Percentiles rank a stretch among this genome's conserved stretches.
These are phyloP conservation scores for Fragilaria radians DNA, from an alignment of 108 stramenopile genomes.

Conservation along the genomic window DNA sequence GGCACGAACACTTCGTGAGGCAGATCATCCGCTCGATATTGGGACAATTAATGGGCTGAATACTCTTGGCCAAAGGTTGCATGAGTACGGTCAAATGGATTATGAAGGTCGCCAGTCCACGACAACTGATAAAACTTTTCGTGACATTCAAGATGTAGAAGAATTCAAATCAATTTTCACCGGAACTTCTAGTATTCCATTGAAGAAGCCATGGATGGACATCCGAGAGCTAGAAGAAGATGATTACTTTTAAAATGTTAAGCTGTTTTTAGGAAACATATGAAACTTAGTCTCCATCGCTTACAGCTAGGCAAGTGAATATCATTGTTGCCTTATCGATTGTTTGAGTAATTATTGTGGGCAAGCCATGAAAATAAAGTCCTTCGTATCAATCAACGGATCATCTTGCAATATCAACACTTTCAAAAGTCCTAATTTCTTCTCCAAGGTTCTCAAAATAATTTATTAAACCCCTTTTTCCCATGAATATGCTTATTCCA, in stretches of 20 bases:
- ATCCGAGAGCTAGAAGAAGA: neutral
- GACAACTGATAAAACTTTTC: neutral
- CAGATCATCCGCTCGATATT: conserved; percentile 25
- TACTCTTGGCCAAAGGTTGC: conserved; percentile 16
- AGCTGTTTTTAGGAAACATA: too few species aligned
- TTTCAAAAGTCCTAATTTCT: too few species aligned
- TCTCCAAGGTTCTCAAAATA: too few species aligned
- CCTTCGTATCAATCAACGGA: too few species aligned
- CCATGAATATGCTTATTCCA: too few species aligned
- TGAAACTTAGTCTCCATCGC: too few species aligned
- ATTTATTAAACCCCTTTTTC: too few species aligned
- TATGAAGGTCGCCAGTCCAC: neutral
- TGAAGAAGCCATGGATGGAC: conserved; percentile 2
- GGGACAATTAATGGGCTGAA: conserved; percentile 27
- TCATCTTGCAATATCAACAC: too few species aligned
- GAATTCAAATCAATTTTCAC: conserved; percentile 1
- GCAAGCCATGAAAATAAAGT: too few species aligned
- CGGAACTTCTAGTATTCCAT: neutral
- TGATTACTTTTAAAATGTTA: neutral
- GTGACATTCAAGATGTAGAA: neutral
- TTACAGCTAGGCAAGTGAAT: too few species aligned
- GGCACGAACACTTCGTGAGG: conserved; percentile 19
- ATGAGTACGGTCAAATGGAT: neutral
- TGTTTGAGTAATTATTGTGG: too few species aligned
- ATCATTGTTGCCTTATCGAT: too few species aligned